Evolutionary conservation across 345 rosid genomes (phyloP).

Genomic region (Cardamine chenopodiifolia): DNA sequence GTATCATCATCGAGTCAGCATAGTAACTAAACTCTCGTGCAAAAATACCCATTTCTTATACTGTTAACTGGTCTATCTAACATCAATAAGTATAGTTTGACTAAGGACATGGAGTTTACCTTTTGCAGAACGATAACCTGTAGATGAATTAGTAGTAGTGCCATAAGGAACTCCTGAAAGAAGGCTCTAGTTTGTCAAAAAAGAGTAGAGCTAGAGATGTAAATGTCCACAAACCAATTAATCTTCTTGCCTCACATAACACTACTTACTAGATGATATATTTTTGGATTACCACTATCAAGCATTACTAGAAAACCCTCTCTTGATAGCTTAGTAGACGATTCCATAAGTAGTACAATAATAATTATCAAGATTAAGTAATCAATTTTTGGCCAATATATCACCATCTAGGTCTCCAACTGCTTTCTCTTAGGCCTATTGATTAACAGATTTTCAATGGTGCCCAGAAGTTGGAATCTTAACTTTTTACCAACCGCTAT

Average conservation of each 20-base stretch:
- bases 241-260: conserved; percentile 12
- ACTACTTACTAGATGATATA: conserved; percentile 10
- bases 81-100: conserved; percentile 20
- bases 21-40: conserved; percentile 7
- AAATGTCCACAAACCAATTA: conserved; percentile 11
- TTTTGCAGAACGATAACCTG: conserved; percentile 83
- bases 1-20: conserved; percentile 29
- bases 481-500: conserved; percentile 4
- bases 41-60: conserved; percentile 6
- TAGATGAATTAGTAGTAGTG: conserved; percentile 75
- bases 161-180: conserved; percentile 97
- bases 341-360: conserved; percentile 9
- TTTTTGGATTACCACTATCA: too few relatives aligned
- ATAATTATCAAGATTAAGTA: not conserved
- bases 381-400: not conserved
- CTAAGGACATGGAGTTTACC: conserved; percentile 59
- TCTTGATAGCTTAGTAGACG: not conserved
- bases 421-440: conserved; percentile 13
- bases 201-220: conserved; percentile 17
- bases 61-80: conserved; percentile 14
- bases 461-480: conserved; percentile 15
- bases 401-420: not conserved
- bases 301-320: too few relatives aligned
- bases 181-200: conserved; percentile 58
- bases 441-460: not conserved